Conservation (phyloP, 805 yeast species). For the Millerago galiae region DNA sequence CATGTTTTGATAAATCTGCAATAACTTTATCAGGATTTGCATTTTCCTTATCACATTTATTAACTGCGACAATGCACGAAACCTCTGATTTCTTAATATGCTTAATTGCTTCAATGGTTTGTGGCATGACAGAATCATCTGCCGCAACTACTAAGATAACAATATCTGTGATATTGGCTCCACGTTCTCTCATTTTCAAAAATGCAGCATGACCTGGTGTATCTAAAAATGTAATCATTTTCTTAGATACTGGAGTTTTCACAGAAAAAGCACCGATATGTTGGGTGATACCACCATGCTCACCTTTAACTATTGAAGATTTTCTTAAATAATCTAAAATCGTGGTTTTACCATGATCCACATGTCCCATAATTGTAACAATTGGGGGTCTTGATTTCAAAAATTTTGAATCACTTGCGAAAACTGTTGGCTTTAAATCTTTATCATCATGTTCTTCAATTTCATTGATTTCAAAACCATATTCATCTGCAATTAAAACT, state of each 20-base stretch:
- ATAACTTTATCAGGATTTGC: conserved; percentile 70
- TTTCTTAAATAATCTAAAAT: conserved; percentile 81
- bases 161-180: conserved; percentile 90
- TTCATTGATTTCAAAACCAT: conserved; percentile 55
- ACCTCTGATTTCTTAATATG: conserved; percentile 82
- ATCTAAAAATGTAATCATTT: conserved; percentile 81
- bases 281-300: conserved; percentile 96
- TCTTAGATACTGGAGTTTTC: conserved; percentile 65
- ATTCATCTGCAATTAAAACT: conserved; percentile 81
- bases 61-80: conserved; percentile 84
- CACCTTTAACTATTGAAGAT: conserved; percentile 75
- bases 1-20: conserved; percentile 69
- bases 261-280: conserved; percentile 97
- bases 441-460: conserved; percentile 20
- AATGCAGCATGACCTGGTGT: conserved; percentile 99
- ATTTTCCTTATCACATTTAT: conserved; percentile 82
- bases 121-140: conserved; percentile 97
- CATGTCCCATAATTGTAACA: conserved; percentile 98
- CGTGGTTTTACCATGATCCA: conserved; percentile 97
- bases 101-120: conserved; percentile 89
- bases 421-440: conserved; percentile 52
- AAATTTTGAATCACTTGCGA: conserved; percentile 33
- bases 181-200: conserved; percentile 92
- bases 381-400: conserved; percentile 79
- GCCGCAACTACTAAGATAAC: conserved; percentile 92